These are phyloP conservation scores for Calonectria pseudoreteaudii DNA, from an alignment of 2,329 filamentous ascomycete genomes.

Conservation along the genomic window DNA sequence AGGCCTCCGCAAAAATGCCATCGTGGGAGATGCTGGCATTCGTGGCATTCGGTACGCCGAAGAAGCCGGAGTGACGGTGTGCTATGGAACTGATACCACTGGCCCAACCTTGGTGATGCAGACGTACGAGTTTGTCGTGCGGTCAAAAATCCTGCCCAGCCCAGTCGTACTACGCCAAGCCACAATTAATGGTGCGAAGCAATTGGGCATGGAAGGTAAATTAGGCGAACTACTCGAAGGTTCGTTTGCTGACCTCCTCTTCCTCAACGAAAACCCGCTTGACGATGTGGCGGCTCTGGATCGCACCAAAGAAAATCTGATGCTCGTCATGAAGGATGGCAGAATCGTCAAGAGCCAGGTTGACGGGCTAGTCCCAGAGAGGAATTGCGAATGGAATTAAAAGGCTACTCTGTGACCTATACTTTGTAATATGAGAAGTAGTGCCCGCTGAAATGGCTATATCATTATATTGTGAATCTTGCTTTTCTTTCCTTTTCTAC, in stretches of 20 bases:
- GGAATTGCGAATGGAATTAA: background rate
- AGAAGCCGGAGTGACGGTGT: conserved; percentile 66
- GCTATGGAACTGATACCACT: conserved; percentile 60
- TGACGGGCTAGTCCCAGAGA: background rate
- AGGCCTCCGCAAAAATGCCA: conserved; percentile 61
- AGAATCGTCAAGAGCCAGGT: conserved; percentile 38
- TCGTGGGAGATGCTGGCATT: conserved; percentile 61
- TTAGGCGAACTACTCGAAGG: conserved; percentile 64
- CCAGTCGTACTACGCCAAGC: conserved; percentile 44
- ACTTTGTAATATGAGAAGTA: no score
- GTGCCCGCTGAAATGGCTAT: no score
- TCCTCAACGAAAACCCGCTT: conserved; percentile 65
- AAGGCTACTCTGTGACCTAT: no score
- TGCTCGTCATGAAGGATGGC: conserved; percentile 68
- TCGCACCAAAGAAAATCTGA: conserved; percentile 57
- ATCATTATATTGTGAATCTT: no score
- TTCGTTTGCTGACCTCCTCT: conserved; percentile 64
- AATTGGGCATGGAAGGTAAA: conserved; percentile 58
- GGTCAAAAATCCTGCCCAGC: conserved; percentile 35
- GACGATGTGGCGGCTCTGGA: conserved; percentile 66
- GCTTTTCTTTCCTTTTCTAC: no score
- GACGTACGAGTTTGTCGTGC: conserved; percentile 47
- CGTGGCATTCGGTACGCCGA: conserved; percentile 59
- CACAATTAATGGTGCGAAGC: conserved; percentile 61
- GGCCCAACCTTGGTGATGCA: conserved; percentile 47